Base-by-base conservation (phyloP, 78 protist species). In the Emiliania huxleyi region DNA sequence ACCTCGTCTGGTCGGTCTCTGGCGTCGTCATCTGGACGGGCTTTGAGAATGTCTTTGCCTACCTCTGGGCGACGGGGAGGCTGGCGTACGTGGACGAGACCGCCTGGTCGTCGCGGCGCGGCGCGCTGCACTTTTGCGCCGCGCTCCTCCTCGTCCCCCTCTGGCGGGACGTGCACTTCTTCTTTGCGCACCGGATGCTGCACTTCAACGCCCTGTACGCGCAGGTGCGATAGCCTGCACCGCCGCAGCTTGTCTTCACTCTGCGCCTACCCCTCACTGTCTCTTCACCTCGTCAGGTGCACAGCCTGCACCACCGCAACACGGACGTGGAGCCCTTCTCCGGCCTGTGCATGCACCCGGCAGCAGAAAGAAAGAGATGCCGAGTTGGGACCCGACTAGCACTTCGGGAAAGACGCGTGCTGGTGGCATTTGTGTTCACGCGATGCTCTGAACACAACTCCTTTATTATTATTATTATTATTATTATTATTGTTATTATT, bases 341-440 rank as follows among this genome's bases (percentile, higher is more conserved):
- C 19, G 94, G 94, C 44, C 90, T 92, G 40, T 25, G 83, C 46
- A 92, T 92, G 94, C 94, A 92, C 84, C 94, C 94, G 85, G n/a
- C n/a, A n/a, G n/a, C n/a, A n/a, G n/a, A n/a, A n/a, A n/a, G n/a
- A n/a, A n/a, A n/a, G n/a, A n/a, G n/a, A n/a, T n/a, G n/a, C n/a
- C n/a, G n/a, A n/a, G n/a, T n/a, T n/a, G n/a, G n/a, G n/a, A n/a
- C n/a, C n/a, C n/a, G n/a, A n/a, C n/a, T n/a, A n/a, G n/a, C n/a
- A n/a, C n/a, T n/a, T n/a, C n/a, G n/a, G n/a, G n/a, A n/a, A n/a
- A n/a, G n/a, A n/a, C n/a, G n/a, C n/a, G n/a, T n/a, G n/a, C n/a
- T n/a, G n/a, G n/a, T n/a, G n/a, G n/a, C n/a, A n/a, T n/a, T n/a
- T n/a, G n/a, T n/a, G n/a, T n/a, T n/a, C n/a, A n/a, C n/a, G n/a